These are phyloP conservation scores for Trichosporon sp. DNA, from an alignment of 1,284 basidiomycete species.

Conservation along the genomic window DNA sequence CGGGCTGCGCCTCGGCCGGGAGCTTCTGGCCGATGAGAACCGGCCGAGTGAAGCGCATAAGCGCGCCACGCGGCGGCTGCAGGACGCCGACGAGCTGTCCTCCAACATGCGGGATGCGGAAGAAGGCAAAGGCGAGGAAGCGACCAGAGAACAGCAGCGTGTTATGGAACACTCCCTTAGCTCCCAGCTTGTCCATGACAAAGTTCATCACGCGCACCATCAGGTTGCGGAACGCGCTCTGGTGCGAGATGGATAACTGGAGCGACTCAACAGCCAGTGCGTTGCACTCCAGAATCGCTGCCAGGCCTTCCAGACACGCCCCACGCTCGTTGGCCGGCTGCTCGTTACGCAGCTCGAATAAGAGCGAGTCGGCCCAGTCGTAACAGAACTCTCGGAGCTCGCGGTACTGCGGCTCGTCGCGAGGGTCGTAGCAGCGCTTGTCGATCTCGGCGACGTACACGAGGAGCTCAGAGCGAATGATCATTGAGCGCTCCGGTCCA, in stretches of 20 bases:
- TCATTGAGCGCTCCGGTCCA: constrained; percentile 46
- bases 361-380: constrained; percentile 52
- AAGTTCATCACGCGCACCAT: constrained; percentile 58
- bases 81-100: constrained; percentile 59
- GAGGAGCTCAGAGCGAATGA: constrained; percentile 52
- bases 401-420: constrained; percentile 41
- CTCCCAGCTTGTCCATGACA: constrained; percentile 60
- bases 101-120: constrained; percentile 60
- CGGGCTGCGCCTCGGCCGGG: constrained; percentile 37
- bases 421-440: constrained; percentile 42
- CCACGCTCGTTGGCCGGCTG: constrained; percentile 59
- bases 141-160: constrained; percentile 60
- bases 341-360: constrained; percentile 55
- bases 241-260: constrained; percentile 43
- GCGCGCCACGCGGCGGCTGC: constrained; percentile 56
- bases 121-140: constrained; percentile 61
- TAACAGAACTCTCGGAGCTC: constrained; percentile 49
- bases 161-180: constrained; percentile 62
- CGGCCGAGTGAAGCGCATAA: constrained; percentile 54
- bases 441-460: constrained; percentile 51
- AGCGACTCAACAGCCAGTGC: constrained; percentile 54
- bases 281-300: constrained; percentile 57
- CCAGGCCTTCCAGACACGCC: constrained; percentile 59
- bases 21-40: constrained; percentile 38
- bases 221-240: constrained; percentile 51